Percentiles rank a stretch among this genome's conserved stretches.
Conservation (phyloP, 257 asterid genomes). For the Fraxinus americana region DNA sequence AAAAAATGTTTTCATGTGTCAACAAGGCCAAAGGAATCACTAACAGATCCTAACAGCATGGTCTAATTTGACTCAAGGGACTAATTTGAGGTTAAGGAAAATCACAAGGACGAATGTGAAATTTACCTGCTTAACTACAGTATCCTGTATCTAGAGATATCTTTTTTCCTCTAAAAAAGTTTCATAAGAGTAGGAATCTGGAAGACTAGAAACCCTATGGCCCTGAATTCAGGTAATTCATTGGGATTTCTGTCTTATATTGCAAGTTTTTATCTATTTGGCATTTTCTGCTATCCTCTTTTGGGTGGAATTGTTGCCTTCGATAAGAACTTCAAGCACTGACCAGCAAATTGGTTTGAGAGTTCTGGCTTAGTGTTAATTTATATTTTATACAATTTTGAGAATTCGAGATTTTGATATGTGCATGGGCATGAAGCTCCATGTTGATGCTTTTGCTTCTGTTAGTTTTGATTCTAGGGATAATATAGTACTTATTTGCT, state of each 20-base stretch:
- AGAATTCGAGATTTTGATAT: background rate
- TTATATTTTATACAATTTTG: background rate
- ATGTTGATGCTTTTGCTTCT: background rate
- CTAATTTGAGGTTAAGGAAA: background rate
- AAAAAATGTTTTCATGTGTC: background rate
- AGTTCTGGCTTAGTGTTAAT: background rate
- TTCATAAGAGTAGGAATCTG: background rate
- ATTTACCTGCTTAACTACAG: background rate
- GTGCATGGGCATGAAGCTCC: background rate
- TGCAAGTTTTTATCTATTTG: no score
- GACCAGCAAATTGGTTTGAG: background rate
- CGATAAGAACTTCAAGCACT: background rate
- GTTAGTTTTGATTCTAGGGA: background rate
- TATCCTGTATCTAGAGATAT: background rate
- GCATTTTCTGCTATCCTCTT: no score
- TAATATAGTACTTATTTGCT: background rate
- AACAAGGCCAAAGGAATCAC: background rate
- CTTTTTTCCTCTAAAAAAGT: background rate
- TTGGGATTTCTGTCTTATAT: background rate
- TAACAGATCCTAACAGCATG: background rate
- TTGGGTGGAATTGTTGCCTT: background rate
- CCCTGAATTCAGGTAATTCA: background rate
- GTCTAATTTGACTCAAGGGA: background rate
- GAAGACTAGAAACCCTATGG: background rate
- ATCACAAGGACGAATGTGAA: background rate